Evolutionary conservation across 2,329 filamentous ascomycete genomes (phyloP).

Genomic region (Aphanoascus verrucosus): DNA sequence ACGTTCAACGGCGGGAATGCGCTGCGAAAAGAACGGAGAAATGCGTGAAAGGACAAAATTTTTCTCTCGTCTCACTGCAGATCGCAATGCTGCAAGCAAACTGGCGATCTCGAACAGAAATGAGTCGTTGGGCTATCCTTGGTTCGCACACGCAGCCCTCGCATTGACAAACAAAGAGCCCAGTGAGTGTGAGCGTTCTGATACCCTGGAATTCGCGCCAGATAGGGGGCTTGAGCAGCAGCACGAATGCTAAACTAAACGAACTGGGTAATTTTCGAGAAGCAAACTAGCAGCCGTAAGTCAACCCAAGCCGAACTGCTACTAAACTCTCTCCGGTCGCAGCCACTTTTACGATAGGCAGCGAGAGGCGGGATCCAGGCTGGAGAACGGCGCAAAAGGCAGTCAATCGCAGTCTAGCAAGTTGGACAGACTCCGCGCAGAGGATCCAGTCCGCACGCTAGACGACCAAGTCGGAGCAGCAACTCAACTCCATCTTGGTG

Average conservation of each 20-base stretch:
- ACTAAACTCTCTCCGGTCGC: background rate
- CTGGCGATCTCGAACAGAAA: background rate
- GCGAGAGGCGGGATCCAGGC: background rate
- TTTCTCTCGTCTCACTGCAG: background rate
- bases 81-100: background rate
- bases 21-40: background rate
- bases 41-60: background rate
- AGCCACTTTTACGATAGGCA: background rate
- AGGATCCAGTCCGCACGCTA: constrained; percentile 7
- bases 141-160: background rate
- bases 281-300: background rate
- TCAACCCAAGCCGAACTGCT: too few relatives aligned
- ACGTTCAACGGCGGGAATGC: too few relatives aligned
- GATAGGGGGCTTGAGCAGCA: constrained; percentile 5
- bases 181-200: too few relatives aligned
- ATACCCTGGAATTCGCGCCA: background rate
- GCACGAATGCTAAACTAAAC: background rate
- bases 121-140: background rate
- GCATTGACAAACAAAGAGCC: constrained; percentile 7
- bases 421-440: background rate
- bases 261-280: constrained; percentile 6
- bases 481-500: background rate
- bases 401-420: constrained; percentile 4
- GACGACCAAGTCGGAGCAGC: background rate
- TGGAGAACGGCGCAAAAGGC: background rate